Percentiles rank a stretch among this genome's conserved stretches.
Evolutionary conservation across 768 basidiomycete species (phyloP).

Genomic region (Neoboletus magnificus): DNA sequence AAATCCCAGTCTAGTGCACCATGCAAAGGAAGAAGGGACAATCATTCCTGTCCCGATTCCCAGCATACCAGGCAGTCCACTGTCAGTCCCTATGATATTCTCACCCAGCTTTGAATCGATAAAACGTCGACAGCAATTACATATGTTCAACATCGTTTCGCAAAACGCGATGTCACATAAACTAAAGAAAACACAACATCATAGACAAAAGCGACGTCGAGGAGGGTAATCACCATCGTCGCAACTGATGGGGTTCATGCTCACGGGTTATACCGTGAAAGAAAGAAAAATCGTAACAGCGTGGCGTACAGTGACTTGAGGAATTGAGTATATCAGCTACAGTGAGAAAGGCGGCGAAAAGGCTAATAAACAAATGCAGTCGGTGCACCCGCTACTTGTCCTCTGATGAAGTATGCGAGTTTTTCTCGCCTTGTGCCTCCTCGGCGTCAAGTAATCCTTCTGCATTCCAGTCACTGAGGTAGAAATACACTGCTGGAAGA

Average conservation of each 20-base stretch:
- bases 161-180: background rate
- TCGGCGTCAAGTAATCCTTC: conserved; percentile 42
- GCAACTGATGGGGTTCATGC: background rate
- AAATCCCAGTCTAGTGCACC: background rate
- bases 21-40: background rate
- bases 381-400: background rate
- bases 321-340: background rate
- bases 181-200: background rate
- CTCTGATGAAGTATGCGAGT: conserved; percentile 8
- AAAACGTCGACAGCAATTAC: background rate
- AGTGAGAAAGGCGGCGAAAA: background rate
- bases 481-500: conserved; percentile 62
- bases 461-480: conserved; percentile 48
- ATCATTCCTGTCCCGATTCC: background rate
- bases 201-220: background rate
- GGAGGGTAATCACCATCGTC: background rate
- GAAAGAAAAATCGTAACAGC: background rate
- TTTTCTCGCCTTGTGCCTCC: conserved; percentile 24
- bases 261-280: background rate
- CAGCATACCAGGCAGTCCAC: background rate
- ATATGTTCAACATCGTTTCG: background rate
- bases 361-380: background rate
- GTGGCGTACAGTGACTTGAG: background rate
- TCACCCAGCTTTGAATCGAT: too few relatives aligned
- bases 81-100: background rate